Percentiles rank a stretch among this genome's conserved stretches.
These are phyloP conservation scores for Epichloe bromicola DNA, from an alignment of 2,329 filamentous ascomycete genomes.

Conservation along the genomic window DNA sequence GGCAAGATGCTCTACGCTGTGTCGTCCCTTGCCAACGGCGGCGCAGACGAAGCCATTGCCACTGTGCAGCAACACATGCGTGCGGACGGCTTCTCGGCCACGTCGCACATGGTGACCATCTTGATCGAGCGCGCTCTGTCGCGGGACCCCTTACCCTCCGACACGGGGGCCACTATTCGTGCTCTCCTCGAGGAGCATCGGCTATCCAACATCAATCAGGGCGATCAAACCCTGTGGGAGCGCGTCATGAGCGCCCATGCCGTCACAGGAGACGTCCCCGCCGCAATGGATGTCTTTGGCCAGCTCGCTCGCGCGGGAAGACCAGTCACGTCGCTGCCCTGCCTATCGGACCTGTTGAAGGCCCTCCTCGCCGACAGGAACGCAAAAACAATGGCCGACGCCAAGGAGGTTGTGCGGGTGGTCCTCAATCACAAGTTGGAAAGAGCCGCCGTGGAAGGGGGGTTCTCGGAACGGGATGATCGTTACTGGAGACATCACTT, in stretches of 20 bases:
- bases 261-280: conserved; percentile 32
- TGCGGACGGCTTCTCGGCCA: conserved; percentile 35
- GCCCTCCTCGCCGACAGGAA: conserved; percentile 14
- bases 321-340: conserved; percentile 28
- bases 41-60: conserved; percentile 37
- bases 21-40: conserved; percentile 21
- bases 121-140: conserved; percentile 56
- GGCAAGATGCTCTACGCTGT: conserved; percentile 52
- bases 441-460: conserved; percentile 9
- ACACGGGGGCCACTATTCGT: conserved; percentile 33
- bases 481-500: conserved; percentile 37
- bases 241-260: conserved; percentile 57
- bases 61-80: conserved; percentile 52
- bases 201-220: conserved; percentile 19
- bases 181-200: conserved; percentile 45
- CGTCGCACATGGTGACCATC: conserved; percentile 60
- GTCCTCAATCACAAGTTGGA: conserved; percentile 17
- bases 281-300: conserved; percentile 36
- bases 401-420: conserved; percentile 19
- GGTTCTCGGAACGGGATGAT: conserved; percentile 6
- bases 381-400: conserved; percentile 15
- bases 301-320: conserved; percentile 26
- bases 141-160: conserved; percentile 42
- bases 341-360: conserved; percentile 30
- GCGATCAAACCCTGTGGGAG: conserved; percentile 57